Evolutionary conservation across 371 early-diverging fungal genomes (phyloP).

Genomic region (Lichtheimia corymbifera): DNA sequence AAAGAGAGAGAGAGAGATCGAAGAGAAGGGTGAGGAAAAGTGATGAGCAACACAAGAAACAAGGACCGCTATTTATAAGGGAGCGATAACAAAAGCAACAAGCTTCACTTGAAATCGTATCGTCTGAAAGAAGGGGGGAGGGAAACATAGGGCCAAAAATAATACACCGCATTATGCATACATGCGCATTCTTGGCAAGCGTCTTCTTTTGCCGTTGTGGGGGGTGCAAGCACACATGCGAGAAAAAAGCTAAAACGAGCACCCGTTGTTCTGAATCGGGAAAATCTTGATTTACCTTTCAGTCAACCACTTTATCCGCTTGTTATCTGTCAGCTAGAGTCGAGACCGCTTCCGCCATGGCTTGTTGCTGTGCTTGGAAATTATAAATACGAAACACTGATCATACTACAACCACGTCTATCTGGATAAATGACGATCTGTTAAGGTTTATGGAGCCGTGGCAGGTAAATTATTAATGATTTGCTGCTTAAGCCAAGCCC

Average conservation of each 20-base stretch:
- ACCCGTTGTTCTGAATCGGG: neutral
- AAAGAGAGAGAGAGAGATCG: constrained; percentile 4
- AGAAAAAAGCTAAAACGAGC: neutral
- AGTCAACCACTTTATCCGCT: neutral
- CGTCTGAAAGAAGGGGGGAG: neutral
- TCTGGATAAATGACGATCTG: neutral
- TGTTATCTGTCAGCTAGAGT: neutral
- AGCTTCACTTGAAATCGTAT: neutral
- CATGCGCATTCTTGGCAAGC: no score
- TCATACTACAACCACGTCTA: neutral
- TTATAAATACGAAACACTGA: neutral
- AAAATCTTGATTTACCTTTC: neutral
- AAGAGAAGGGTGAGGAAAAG: neutral
- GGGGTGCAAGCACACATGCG: neutral
- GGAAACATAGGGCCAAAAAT: neutral
- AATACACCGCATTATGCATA: no score
- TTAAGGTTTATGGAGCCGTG: constrained; percentile 1
- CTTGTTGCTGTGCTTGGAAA: neutral
- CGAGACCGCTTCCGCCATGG: neutral
- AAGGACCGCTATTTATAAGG: neutral
- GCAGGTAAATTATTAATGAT: neutral
- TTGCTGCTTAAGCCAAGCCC: neutral
- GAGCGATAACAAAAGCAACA: neutral
- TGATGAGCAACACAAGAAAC: no score
- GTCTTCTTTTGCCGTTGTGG: no score